Evolutionary conservation across 805 yeast species (phyloP), one percentile per base, ranked within the genome.

Genomic region (Metschnikowia drakensbergensis): DNA sequence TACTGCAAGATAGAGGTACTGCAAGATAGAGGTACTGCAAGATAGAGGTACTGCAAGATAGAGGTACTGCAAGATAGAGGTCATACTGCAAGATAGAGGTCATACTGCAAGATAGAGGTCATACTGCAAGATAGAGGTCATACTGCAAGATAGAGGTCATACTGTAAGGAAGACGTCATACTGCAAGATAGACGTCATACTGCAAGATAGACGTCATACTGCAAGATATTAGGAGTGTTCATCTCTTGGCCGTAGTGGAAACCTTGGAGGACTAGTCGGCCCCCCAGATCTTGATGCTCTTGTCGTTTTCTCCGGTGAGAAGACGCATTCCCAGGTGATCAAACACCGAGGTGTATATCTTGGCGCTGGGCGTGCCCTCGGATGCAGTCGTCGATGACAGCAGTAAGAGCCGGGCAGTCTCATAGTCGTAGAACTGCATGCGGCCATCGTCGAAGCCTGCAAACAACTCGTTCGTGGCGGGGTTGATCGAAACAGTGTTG

Each of bases 261-360:
- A 17, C 17, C 17, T 17, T 17, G 17, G 17, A 2, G 13, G 13
- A 13, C 27, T 32, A 39, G 7, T 66, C 72, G 51, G 78, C 80
- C 44, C 71, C 76, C 92, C 94, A 88, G 1, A 88, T 71, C 62
- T 85, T 87, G 35, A 88, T 80, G 62, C 87, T 82, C 62, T 91
- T 91, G 66, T 92, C 98, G n/a, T 88, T 82, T 58, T 88, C 96
- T 42, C 96, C 89, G 1, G 96, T 88, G 22, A 94, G 76, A 49
- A 94, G 67, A 41, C 96, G 76, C 57, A 82, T 66, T 0, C 97
- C 97, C 50, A 89, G 82, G 62, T 75, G 70, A 64, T 94, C 97
- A 63, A 89, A 89, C 1, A 81, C 62, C 35, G 90, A 79, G 7
- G 89, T 75, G 54, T 84, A 72, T 5, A 92, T 80, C 6, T 95